Base-by-base conservation (phyloP, 768 basidiomycete genomes). In the Omphalotus guepiniiformis region DNA sequence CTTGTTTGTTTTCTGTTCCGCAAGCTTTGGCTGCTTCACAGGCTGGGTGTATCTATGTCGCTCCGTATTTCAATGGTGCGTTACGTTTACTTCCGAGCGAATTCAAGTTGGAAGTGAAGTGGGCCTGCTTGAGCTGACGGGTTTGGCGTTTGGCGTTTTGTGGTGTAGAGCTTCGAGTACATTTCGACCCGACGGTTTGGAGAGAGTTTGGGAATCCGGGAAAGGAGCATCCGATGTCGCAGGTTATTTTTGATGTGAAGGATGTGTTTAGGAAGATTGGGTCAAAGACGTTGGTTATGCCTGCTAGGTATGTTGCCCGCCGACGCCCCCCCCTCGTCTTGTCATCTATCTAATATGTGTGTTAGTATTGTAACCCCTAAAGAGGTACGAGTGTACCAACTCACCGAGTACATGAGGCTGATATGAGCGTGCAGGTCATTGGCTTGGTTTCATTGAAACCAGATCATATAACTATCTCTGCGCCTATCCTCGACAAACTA, bases 31-130 rank as follows among this genome's bases (percentile, higher is more conserved):
- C 79, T 7, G 78, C 78, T 2, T 67, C 67, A 26, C 75, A 79
- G 55, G 79, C 76, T 5, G 68, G 68, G 5, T 80, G 78, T 57
- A 61, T 70, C 25, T 77, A 74, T 55, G 66, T 80, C 43, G 67
- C 76, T 11, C 78, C 79, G 1, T 82, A 81, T 59, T 78, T 76
- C 61, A 80, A 82, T 57, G 78, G 75, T 72, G 39, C 13, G 48
- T n/a, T n/a, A n/a, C n/a, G n/a, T n/a, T n/a, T n/a, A n/a, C n/a
- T n/a, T n/a, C n/a, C n/a, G n/a, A n/a, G n/a, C n/a, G n/a, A n/a
- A n/a, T n/a, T n/a, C n/a, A n/a, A n/a, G n/a, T n/a, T n/a, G n/a
- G n/a, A n/a, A n/a, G n/a, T n/a, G n/a, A n/a, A n/a, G n/a, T n/a
- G n/a, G n/a, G n/a, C n/a, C n/a, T n/a, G n/a, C n/a, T n/a, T n/a